Conservation (phyloP, 2,329 filamentous ascomycete genomes). For the Apiospora kogelbergensis region DNA sequence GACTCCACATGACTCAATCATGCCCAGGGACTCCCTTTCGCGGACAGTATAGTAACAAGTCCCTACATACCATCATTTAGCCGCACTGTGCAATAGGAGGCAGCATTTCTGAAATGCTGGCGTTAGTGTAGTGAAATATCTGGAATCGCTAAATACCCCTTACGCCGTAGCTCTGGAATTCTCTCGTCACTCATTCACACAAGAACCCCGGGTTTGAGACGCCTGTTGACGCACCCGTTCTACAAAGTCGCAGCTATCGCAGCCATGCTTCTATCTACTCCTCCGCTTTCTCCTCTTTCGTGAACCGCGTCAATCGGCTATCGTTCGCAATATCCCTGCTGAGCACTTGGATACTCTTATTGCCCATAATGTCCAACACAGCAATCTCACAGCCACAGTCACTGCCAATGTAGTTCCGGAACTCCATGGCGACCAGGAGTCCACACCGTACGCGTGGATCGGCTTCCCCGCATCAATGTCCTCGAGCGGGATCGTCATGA, state of each 20-base stretch:
- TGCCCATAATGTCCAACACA: constrained; percentile 37
- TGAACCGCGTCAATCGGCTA: background rate
- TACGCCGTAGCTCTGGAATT: background rate
- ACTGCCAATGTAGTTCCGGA: constrained; percentile 41
- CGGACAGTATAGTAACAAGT: too few species aligned
- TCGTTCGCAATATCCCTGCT: constrained; percentile 8
- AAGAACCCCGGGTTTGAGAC: too few species aligned
- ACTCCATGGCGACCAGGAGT: constrained; percentile 45
- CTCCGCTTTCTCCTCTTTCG: constrained; percentile 2
- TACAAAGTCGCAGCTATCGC: too few species aligned
- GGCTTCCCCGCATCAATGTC: constrained; percentile 31
- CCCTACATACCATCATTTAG: fast-evolving
- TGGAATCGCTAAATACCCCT: background rate
- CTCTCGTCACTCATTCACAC: too few species aligned
- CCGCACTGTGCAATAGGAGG: background rate
- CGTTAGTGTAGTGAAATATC: too few species aligned
- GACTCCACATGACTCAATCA: background rate
- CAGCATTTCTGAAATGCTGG: too few species aligned
- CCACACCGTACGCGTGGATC: constrained; percentile 36
- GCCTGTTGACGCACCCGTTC: too few species aligned
- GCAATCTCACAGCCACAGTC: constrained; percentile 33
- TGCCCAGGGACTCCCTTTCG: too few species aligned
- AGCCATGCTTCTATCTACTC: background rate
- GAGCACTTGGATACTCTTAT: constrained; percentile 1
- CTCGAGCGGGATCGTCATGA: constrained; percentile 29